Base-by-base conservation (phyloP, 768 basidiomycete species). In the Mycena albidolilacea region DNA sequence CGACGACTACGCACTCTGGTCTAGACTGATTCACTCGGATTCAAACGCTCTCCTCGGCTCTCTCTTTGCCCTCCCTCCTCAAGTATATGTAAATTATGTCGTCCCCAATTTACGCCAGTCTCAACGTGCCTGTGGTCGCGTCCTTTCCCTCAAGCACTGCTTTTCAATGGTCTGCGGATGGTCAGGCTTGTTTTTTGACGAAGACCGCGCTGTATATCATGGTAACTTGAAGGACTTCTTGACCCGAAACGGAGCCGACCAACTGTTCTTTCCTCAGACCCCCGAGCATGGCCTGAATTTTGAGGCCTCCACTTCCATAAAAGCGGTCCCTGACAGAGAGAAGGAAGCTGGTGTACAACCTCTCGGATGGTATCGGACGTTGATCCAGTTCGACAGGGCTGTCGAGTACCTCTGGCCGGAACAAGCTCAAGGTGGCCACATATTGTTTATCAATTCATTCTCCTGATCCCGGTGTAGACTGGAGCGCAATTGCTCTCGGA, bases 81-180 rank as follows among this genome's bases (percentile, higher is more conserved):
- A 55, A 44, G n/a, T 62, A 61, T 38, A 21, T 50, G 17, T 43
- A 8, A n/a, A 12, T 39, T 38, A 57, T 62, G 60, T 37, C 60
- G 35, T 11, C 58, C 6, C 76, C 80, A 6, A 80, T 92, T 57
- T 86, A 88, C 75, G 86, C 91, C 1, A 86, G 88, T 17, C 80
- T 93, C 15, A 88, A 79, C 73, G 82, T 94, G 38, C 88, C 92
- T 21, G 89, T 91, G 8, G 89, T 89, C 60, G 86, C 90, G 12
- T 84, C 90, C 5, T 83, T 86, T 65, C 91, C 93, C 1, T 92
- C 92, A 1, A 76, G 79, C 38, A 87, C 84, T 12, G 88, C 87
- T 77, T 79, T 95, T 10, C 93, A 94, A 79, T 94, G 92, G 91
- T 90, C 93, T 15, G 87, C 86, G 17, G 93, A 95, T 64, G 94